Conservation (phyloP, 164 flowering plant species). For the Santalum album region DNA sequence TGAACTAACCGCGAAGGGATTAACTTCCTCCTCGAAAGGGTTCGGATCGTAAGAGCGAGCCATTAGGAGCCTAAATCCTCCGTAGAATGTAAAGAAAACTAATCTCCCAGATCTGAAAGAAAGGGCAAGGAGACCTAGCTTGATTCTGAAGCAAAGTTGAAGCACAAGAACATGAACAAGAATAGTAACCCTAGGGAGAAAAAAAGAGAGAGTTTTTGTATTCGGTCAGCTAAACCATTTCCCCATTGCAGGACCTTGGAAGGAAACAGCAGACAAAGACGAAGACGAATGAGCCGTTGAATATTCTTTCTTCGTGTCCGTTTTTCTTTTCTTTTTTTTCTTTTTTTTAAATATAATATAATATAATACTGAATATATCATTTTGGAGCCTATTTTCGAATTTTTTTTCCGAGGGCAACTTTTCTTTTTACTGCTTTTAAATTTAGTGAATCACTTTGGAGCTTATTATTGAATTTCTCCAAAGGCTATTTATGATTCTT, state of each 20-base stretch:
- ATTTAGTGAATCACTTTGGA: no score
- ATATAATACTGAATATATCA: no score
- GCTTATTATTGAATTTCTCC: no score
- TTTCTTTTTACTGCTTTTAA: no score
- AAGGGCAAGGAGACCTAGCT: not conserved
- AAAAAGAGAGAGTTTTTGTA: not conserved
- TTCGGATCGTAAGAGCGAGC: slow-evolving; percentile 75
- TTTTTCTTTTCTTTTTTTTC: not conserved
- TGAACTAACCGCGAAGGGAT: slow-evolving; percentile 77
- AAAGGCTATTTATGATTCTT: no score
- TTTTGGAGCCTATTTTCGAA: no score
- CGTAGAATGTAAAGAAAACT: not conserved
- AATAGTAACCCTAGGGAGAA: not conserved
- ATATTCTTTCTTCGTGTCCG: no score
- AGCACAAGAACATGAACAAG: not conserved
- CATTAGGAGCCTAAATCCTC: slow-evolving; percentile 21
- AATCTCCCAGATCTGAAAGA: slow-evolving; percentile 6
- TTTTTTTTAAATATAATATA: no score
- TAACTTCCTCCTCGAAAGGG: slow-evolving; percentile 83
- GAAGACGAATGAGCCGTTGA: not conserved
- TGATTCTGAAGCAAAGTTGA: not conserved
- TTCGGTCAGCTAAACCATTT: not conserved
- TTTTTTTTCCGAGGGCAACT: no score
- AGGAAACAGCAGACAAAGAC: not conserved
- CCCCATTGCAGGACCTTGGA: not conserved